Conservation (phyloP, 495 filamentous ascomycete genomes). For the Beverwykella pulmonaria region DNA sequence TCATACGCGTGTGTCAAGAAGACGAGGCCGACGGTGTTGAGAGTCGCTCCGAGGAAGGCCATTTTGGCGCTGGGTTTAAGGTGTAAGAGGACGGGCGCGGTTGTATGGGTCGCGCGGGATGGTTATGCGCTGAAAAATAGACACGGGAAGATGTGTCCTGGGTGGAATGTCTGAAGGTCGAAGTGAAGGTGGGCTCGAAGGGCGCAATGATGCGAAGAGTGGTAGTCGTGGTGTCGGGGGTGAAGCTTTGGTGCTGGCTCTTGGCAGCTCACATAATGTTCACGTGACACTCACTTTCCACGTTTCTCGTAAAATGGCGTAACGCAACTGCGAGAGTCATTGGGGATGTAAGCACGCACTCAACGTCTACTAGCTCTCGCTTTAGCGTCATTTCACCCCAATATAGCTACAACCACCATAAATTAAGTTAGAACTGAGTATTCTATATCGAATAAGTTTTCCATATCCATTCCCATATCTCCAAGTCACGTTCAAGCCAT, state of each 20-base stretch:
- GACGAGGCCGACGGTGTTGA: slow-evolving; percentile 46
- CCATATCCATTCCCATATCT: not conserved
- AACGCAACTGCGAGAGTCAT: too few relatives aligned
- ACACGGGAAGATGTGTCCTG: not conserved
- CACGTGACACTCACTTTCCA: not conserved
- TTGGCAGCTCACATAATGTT: not conserved
- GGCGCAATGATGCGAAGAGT: not conserved
- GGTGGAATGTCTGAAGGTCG: not conserved
- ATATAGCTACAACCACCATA: slow-evolving; percentile 1
- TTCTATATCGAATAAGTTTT: not conserved
- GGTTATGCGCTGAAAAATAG: slow-evolving; percentile 8
- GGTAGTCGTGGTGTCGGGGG: not conserved
- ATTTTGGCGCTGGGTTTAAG: slow-evolving; percentile 34
- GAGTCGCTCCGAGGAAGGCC: slow-evolving; percentile 38
- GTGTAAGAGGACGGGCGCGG: not conserved
- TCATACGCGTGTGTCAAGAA: slow-evolving; percentile 52
- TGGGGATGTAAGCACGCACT: too few relatives aligned
- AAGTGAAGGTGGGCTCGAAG: not conserved
- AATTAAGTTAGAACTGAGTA: not conserved
- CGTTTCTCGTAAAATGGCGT: too few relatives aligned
- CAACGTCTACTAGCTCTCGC: not conserved
- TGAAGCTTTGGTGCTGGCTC: not conserved
- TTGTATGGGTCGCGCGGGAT: slow-evolving; percentile 10
- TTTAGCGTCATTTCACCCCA: not conserved
- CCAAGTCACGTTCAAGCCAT: not conserved